Evolutionary conservation across 2,329 filamentous ascomycete species (phyloP), one percentile per base, ranked within the genome.

Genomic region (Calonectria hawksworthii): DNA sequence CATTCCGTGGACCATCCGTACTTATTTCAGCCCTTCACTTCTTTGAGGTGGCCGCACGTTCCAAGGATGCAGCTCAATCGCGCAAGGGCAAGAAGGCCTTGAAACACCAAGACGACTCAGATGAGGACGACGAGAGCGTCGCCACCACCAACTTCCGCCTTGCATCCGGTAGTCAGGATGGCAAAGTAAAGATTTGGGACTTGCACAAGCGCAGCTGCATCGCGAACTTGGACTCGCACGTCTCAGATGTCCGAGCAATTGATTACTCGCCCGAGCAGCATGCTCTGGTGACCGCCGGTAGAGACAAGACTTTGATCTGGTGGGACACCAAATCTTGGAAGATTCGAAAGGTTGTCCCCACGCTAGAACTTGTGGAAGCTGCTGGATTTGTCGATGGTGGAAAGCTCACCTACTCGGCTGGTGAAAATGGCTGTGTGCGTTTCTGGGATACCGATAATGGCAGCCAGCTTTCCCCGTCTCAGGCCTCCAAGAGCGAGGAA

Each of bases 241-340:
- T 98, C 28, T 99, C 97, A 13, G 95, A 99, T 78, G 95, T 99
- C n/a, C 93, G 96, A 79, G 93, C 92, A 68, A 84, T 99, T 65
- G 94, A 97, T 80, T 99, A 94, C 84, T 97, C 94, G 7, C 85
- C 92, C 0, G 87, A 93, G 70, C 92, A 96, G 81, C 92, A 96
- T 81, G 88, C 92, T 7, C 87, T 99, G 36, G 90, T 99, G 2
- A 97, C 96, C 7, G 95, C 93, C 26, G 94, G 96, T 83, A 92
- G 97, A 86, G 97, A 99, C 86, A 98, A 98, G 87, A 99, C 97
- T 0, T 91, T 97, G 70, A 97, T 97, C 76, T 90, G 98, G 85
- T 99, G 97, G 96, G 94, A 98, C 85, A 90, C 94, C 26, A 91
- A 88, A 77, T 95, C 93, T 28, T 99, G 97, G 96, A 96, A 96